Evolutionary conservation across 148 eudicot species (phyloP).

Genomic region (Arbutus unedo): DNA sequence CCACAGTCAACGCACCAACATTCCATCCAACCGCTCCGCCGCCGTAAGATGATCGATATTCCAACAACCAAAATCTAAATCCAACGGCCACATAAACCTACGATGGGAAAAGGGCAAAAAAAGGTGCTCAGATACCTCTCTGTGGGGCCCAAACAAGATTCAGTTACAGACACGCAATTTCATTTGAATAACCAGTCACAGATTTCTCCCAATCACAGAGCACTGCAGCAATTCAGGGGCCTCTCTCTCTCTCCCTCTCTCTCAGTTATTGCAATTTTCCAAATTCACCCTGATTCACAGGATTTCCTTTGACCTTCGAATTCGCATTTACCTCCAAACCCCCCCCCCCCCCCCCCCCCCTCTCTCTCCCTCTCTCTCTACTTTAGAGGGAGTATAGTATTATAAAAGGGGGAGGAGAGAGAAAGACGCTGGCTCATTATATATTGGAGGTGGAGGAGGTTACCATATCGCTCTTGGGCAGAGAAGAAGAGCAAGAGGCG

Average conservation of each 20-base stretch:
- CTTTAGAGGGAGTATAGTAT: neutral
- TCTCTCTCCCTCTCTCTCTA: neutral
- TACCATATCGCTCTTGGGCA: constrained; percentile 1
- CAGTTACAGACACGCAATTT: too few species aligned
- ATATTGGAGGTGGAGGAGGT: constrained; percentile 11
- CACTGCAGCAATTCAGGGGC: too few species aligned
- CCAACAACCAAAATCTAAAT: neutral
- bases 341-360: neutral
- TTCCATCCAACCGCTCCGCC: neutral
- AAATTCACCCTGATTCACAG: neutral
- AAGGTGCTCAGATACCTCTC: too few species aligned
- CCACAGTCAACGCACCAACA: neutral
- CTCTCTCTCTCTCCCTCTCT: too few species aligned
- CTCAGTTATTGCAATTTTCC: too few species aligned
- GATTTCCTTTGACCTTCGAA: neutral
- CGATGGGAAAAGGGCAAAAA: too few species aligned
- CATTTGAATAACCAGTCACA: too few species aligned
- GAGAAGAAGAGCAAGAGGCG: constrained; percentile 6
- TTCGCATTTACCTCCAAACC: neutral
- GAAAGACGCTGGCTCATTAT: constrained; percentile 12
- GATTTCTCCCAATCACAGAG: too few species aligned
- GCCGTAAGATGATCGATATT: neutral
- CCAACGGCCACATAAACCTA: neutral
- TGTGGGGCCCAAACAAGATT: too few species aligned
- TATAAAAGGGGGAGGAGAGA: neutral